Evolutionary conservation across 208 protist genomes (phyloP).

Genomic region (Trypanosomatidae sp.): DNA sequence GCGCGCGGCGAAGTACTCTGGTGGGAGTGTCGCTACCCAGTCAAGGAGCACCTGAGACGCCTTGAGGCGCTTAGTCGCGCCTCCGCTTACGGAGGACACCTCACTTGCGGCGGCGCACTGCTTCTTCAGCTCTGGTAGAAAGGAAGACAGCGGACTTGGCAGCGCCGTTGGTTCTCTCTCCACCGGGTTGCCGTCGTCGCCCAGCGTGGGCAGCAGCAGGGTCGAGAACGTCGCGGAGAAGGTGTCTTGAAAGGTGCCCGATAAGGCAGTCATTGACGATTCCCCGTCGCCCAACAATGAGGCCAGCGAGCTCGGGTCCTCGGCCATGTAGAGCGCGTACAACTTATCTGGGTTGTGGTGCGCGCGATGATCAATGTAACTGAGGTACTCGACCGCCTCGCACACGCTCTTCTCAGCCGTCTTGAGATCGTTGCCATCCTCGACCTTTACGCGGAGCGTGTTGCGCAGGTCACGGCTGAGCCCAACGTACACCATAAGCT

Average conservation of each 20-base stretch:
- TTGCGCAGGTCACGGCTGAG: conserved; percentile 65
- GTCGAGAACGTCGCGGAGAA: conserved; percentile 5
- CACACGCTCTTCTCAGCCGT: conserved; percentile 59
- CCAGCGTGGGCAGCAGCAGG: background rate
- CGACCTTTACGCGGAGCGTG: conserved; percentile 83
- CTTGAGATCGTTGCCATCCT: conserved; percentile 86
- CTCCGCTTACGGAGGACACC: conserved; percentile 8
- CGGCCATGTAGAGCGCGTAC: conserved; percentile 87
- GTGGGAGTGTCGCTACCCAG: conserved; percentile 48
- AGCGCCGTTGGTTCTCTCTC: conserved; percentile 20
- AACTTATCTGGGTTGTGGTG: conserved; percentile 44
- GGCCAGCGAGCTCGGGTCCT: conserved; percentile 62
- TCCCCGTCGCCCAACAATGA: conserved; percentile 44
- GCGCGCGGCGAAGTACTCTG: conserved; percentile 32
- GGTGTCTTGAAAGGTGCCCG: conserved; percentile 11
- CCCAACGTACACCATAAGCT: conserved; percentile 72
- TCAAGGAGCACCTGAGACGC: conserved; percentile 51
- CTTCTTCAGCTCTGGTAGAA: conserved; percentile 26
- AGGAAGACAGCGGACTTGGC: conserved; percentile 27
- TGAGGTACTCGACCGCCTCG: conserved; percentile 76
- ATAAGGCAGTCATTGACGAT: conserved; percentile 13
- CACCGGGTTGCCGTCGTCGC: conserved; percentile 7
- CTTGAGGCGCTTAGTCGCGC: conserved; percentile 38
- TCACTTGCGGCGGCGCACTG: conserved; percentile 23
- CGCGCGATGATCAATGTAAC: conserved; percentile 64